Evolutionary conservation across 495 filamentous ascomycete species (phyloP).

Genomic region (Lophium mytilinum): DNA sequence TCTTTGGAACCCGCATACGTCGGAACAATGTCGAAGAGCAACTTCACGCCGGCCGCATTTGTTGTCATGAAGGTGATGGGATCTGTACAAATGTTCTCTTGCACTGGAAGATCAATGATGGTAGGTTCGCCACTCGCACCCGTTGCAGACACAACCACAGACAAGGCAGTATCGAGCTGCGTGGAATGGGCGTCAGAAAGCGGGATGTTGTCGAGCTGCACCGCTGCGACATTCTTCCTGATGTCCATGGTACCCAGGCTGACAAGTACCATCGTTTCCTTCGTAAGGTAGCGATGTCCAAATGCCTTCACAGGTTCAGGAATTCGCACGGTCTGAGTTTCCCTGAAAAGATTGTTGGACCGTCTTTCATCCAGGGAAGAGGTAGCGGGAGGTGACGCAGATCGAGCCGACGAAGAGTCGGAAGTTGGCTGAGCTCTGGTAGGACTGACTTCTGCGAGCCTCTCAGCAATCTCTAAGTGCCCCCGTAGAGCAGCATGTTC

Average conservation of each 20-base stretch:
- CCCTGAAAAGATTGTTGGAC: conserved; percentile 40
- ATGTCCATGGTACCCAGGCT: conserved; percentile 91
- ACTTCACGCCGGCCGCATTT: conserved; percentile 72
- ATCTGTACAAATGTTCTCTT: conserved; percentile 87
- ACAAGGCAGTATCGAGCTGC: conserved; percentile 87
- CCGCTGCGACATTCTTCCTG: conserved; percentile 68
- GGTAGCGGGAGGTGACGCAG: conserved; percentile 20
- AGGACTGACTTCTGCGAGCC: conserved; percentile 49
- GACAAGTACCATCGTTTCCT: conserved; percentile 82
- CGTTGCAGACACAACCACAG: conserved; percentile 81
- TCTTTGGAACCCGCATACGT: conserved; percentile 87
- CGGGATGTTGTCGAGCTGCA: conserved; percentile 83
- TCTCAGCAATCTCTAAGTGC: conserved; percentile 68
- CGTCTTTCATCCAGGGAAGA: conserved; percentile 48
- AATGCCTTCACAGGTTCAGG: conserved; percentile 84
- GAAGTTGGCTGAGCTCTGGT: conserved; percentile 41
- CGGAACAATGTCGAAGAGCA: conserved; percentile 94
- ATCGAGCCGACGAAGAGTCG: conserved; percentile 29
- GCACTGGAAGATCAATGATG: conserved; percentile 83
- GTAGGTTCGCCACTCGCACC: conserved; percentile 80
- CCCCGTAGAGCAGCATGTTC: conserved; percentile 89
- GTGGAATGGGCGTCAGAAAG: conserved; percentile 81
- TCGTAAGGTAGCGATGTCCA: conserved; percentile 87
- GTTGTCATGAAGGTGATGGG: conserved; percentile 78
- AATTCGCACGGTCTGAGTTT: conserved; percentile 33